A percentile compares a stretch with the other conserved stretches of the same genome.
These are phyloP conservation scores for Pseudozyma thailandica DNA, from an alignment of 1,284 basidiomycete genomes.

Conservation along the genomic window DNA sequence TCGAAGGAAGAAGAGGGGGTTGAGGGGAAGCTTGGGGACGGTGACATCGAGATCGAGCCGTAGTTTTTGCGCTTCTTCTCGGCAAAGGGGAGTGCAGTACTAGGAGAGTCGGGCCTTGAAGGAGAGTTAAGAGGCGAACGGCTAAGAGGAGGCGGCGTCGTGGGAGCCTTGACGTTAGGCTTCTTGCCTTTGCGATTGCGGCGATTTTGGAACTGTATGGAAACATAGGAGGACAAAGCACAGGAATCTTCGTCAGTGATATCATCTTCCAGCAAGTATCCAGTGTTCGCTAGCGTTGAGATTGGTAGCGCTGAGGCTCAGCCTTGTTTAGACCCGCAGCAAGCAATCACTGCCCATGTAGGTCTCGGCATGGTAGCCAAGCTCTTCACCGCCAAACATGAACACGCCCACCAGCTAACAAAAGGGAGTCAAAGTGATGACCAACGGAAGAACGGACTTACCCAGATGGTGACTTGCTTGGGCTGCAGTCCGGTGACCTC, in stretches of 20 bases:
- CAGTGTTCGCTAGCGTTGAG: no score
- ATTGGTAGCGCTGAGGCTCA: no score
- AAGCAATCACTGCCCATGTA: no score
- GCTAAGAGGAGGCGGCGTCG: neutral
- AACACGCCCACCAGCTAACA: neutral
- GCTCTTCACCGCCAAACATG: no score
- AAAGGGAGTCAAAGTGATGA: neutral
- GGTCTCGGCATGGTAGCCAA: no score
- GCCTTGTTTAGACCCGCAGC: no score
- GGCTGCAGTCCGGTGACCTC: slow-evolving; percentile 61
- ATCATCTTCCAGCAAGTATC: no score
- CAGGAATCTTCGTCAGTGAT: neutral
- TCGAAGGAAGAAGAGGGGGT: slow-evolving; percentile 2
- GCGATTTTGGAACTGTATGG: slow-evolving; percentile 54
- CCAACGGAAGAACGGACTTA: slow-evolving; percentile 37
- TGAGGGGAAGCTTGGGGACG: slow-evolving; percentile 2
- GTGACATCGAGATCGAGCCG: slow-evolving; percentile 17
- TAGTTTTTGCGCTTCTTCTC: slow-evolving; percentile 39
- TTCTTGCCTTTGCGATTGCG: slow-evolving; percentile 52
- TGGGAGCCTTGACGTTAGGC: neutral
- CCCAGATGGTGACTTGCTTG: slow-evolving; percentile 66
- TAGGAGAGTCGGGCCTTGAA: slow-evolving; percentile 2
- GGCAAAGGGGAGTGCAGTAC: slow-evolving; percentile 6
- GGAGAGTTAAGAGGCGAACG: neutral
- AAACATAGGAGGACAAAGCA: neutral